A percentile compares a stretch with the other conserved stretches of the same genome.
These are phyloP conservation scores for Aspergillus piperis DNA, from an alignment of 2,329 filamentous ascomycete genomes.

Conservation along the genomic window DNA sequence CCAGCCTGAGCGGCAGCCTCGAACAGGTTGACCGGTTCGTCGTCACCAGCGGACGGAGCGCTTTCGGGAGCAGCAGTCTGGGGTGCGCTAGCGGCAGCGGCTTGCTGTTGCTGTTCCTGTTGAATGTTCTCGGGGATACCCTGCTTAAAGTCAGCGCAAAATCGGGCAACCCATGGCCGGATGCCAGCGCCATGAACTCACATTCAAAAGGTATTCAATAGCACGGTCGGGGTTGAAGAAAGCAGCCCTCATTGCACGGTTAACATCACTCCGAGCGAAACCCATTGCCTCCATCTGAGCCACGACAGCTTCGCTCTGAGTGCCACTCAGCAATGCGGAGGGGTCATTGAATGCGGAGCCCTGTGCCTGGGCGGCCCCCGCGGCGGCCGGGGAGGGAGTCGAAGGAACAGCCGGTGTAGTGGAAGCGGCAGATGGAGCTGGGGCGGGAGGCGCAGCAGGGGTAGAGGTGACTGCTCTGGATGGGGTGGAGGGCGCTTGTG, in stretches of 20 bases:
- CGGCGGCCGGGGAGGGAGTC: constrained; percentile 49
- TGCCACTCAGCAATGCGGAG: constrained; percentile 82
- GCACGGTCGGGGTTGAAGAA: constrained; percentile 97
- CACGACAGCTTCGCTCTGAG: constrained; percentile 78
- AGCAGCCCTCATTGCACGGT: constrained; percentile 91
- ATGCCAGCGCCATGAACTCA: constrained; percentile 48
- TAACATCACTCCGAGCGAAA: constrained; percentile 83
- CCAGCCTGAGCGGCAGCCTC: constrained; percentile 83
- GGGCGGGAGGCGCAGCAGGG: constrained; percentile 51
- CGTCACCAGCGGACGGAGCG: constrained; percentile 45
- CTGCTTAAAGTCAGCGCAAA: constrained; percentile 46
- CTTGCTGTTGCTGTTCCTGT: constrained; percentile 65
- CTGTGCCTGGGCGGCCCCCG: constrained; percentile 47
- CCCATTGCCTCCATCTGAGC: constrained; percentile 97
- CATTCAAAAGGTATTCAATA: constrained; percentile 90
- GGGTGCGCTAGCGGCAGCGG: constrained; percentile 47
- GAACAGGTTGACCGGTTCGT: constrained; percentile 81
- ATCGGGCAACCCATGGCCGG: background rate
- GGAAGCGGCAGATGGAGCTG: constrained; percentile 52
- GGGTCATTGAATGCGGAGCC: constrained; percentile 63
- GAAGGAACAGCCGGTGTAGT: constrained; percentile 49
- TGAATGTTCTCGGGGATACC: constrained; percentile 86
- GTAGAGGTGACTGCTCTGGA: constrained; percentile 41
- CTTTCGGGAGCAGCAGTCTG: constrained; percentile 34
- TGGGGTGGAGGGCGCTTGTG: constrained; percentile 43